Conservation (phyloP, 345 rosid genomes). For the Anacardium occidentale region DNA sequence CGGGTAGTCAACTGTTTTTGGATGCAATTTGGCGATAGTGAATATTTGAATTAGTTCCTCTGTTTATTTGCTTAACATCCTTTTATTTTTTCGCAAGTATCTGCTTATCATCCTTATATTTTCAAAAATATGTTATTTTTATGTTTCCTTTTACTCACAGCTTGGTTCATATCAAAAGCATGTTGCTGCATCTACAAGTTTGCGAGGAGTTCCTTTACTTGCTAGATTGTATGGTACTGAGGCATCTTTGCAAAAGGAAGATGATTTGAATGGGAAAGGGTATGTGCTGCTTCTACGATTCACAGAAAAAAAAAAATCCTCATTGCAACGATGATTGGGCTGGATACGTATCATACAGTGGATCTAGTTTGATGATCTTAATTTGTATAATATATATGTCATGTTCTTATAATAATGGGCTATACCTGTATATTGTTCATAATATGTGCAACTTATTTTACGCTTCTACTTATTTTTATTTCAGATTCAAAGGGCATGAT, state of each 20-base stretch:
- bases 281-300: constrained; percentile 21
- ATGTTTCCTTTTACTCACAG: constrained; percentile 29
- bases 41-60: neutral
- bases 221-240: constrained; percentile 53
- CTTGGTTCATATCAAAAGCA: constrained; percentile 40
- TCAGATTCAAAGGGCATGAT: constrained; percentile 89
- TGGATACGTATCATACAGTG: too few relatives aligned
- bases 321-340: too few relatives aligned
- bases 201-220: constrained; percentile 27
- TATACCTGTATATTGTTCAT: too few relatives aligned
- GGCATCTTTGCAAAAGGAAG: constrained; percentile 55
- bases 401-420: too few relatives aligned
- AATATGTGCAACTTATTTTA: too few relatives aligned
- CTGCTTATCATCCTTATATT: neutral
- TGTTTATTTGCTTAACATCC: neutral
- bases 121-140: neutral
- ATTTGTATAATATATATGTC: too few relatives aligned
- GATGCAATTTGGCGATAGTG: too few relatives aligned
- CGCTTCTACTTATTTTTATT: constrained; percentile 9
- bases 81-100: neutral
- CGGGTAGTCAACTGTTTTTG: too few relatives aligned
- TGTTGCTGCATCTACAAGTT: constrained; percentile 37
- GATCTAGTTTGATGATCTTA: too few relatives aligned
- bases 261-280: constrained; percentile 37
- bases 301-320: too few relatives aligned